A percentile compares a stretch with the other conserved stretches of the same genome.
These are phyloP conservation scores for Austroboletus eburneus DNA, from an alignment of 768 basidiomycete species.

Conservation along the genomic window DNA sequence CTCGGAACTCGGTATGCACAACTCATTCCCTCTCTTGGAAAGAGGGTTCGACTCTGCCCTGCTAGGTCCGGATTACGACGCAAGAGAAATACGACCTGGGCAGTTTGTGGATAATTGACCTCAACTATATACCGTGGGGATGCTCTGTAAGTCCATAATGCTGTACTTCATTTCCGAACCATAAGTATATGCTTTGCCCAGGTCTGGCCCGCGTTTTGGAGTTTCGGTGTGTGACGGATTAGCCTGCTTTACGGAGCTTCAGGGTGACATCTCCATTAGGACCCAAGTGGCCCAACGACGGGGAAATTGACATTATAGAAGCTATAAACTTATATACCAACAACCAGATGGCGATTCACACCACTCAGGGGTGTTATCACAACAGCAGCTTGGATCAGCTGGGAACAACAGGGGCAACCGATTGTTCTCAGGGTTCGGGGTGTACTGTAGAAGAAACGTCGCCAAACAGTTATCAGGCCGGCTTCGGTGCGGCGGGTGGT, in stretches of 20 bases:
- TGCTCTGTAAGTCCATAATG: constrained; percentile 42
- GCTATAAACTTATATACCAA: constrained; percentile 46
- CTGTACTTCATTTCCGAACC: constrained; percentile 3
- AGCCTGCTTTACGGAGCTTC: too few relatives aligned
- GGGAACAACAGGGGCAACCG: constrained; percentile 25
- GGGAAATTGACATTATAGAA: constrained; percentile 62
- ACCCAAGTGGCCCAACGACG: constrained; percentile 39
- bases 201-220: constrained; percentile 34
- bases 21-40: background rate
- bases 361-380: constrained; percentile 37
- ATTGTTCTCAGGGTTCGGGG: constrained; percentile 24
- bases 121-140: constrained; percentile 50
- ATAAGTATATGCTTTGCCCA: background rate
- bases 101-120: constrained; percentile 45
- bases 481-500: constrained; percentile 39
- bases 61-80: constrained; percentile 44
- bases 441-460: constrained; percentile 30
- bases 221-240: constrained; percentile 18
- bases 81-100: constrained; percentile 41
- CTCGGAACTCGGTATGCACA: constrained; percentile 54
- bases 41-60: background rate
- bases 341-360: constrained; percentile 60
- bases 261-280: constrained; percentile 9
- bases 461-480: constrained; percentile 23
- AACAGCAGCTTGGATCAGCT: constrained; percentile 27